Conservation (phyloP, 176 grass and related monocot genomes). For the Carex littledalei region DNA sequence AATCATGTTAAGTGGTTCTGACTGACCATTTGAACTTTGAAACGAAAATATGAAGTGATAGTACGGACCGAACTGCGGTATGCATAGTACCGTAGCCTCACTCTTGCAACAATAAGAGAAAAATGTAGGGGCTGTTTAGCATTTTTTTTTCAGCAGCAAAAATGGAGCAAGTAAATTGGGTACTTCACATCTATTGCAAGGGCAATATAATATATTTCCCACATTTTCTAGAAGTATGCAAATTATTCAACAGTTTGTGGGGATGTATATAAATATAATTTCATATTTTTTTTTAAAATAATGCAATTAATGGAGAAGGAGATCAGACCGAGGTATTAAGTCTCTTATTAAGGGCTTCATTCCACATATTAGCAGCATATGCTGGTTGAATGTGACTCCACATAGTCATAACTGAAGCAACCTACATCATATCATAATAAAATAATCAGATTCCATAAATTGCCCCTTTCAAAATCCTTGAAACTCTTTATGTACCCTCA, state of each 20-base stretch:
- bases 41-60: no score
- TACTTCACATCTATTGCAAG: background rate
- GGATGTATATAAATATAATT: background rate
- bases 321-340: slow-evolving; percentile 82
- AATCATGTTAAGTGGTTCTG: no score
- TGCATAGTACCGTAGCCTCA: no score
- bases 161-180: background rate
- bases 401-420: slow-evolving; percentile 96
- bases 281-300: background rate
- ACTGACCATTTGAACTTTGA: no score
- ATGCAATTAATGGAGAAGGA: background rate
- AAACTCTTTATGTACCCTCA: background rate
- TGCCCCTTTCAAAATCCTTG: background rate
- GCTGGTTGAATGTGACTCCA: slow-evolving; percentile 90
- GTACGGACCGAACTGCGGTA: no score
- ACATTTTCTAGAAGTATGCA: background rate
- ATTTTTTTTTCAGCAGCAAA: background rate
- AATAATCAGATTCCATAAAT: background rate
- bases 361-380: slow-evolving; percentile 82
- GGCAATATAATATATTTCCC: background rate
- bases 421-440: slow-evolving; percentile 42
- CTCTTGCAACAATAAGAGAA: background rate
- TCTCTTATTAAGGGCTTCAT: slow-evolving; percentile 94
- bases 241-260: background rate
- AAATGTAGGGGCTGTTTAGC: background rate